phyloP scores from a whole-genome alignment of 1,139 yeast genomes.

The Petasospora rhodanensis region DNA sequence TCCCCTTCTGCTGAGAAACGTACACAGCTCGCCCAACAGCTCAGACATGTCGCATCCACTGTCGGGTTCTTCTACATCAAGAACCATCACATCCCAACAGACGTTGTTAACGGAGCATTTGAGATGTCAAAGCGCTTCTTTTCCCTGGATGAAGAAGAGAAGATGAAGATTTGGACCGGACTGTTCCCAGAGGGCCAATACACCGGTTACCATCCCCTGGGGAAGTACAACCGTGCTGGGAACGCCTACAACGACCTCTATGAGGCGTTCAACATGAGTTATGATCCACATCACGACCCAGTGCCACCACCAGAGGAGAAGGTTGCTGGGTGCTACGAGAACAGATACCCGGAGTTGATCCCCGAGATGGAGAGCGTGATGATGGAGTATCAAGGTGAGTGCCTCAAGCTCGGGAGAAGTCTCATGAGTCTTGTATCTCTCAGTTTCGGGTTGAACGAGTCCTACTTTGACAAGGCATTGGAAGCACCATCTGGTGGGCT shows the following conservation, averaged over 20 bases:
- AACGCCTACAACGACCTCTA: conserved; percentile 22
- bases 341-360: conserved; percentile 19
- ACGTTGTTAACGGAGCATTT: conserved; percentile 18
- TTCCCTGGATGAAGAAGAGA: conserved; percentile 23
- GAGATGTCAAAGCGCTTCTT: conserved; percentile 26
- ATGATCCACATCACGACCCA: conserved; percentile 25
- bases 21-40: conserved; percentile 11
- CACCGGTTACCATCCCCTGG: conserved; percentile 29
- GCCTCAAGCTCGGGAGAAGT: conserved; percentile 24
- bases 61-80: conserved; percentile 31
- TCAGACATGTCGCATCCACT: conserved; percentile 20
- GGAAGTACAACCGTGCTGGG: conserved; percentile 12
- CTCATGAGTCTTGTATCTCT: conserved; percentile 28
- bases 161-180: conserved; percentile 26
- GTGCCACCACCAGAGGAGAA: conserved; percentile 17
- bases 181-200: conserved; percentile 22
- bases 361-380: conserved; percentile 23
- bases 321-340: conserved; percentile 7
- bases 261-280: conserved; percentile 30
- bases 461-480: conserved; percentile 24
- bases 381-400: conserved; percentile 22
- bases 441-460: conserved; percentile 29
- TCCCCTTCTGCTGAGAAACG: conserved; percentile 10
- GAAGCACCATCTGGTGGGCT: conserved; percentile 26
- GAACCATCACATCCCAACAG: conserved; percentile 27